A percentile compares a stretch with the other conserved stretches of the same genome.
Evolutionary conservation across 1,284 basidiomycete species (phyloP).

Genomic region (Ceratobasidium sp.): DNA sequence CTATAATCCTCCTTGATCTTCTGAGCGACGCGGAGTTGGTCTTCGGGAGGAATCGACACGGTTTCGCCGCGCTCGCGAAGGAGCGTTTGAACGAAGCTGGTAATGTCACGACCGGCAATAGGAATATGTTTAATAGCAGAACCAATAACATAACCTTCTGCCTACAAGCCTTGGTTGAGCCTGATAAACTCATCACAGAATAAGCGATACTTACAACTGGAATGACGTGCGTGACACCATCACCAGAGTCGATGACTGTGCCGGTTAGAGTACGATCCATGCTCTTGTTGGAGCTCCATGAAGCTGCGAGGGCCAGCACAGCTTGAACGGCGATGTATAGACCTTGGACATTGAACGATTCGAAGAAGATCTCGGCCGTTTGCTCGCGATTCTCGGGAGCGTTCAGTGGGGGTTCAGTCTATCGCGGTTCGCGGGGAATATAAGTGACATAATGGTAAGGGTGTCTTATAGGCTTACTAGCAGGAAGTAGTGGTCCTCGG

Average conservation of each 20-base stretch:
- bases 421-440: conserved; percentile 43
- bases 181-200: background rate
- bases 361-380: conserved; percentile 99
- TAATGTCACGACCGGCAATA: conserved; percentile 97
- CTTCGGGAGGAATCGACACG: conserved; percentile 91
- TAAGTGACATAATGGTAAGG: conserved; percentile 16
- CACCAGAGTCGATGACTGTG: conserved; percentile 98
- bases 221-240: conserved; percentile 98
- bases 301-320: conserved; percentile 97
- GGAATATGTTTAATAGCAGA: conserved; percentile 99
- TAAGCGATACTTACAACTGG: conserved; percentile 69
- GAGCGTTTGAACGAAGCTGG: conserved; percentile 96
- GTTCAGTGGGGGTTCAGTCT: conserved; percentile 99
- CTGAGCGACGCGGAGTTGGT: conserved; percentile 90
- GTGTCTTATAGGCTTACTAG: conserved; percentile 69
- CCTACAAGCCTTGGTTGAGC: conserved; percentile 49
- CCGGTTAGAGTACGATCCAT: conserved; percentile 94
- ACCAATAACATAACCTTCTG: conserved; percentile 99
- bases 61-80: conserved; percentile 96
- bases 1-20: conserved; percentile 96
- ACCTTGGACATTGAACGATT: conserved; percentile 98
- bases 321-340: conserved; percentile 99
- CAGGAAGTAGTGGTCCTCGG: conserved; percentile 98
- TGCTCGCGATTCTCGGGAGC: conserved; percentile 99
- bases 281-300: conserved; percentile 95